These are phyloP conservation scores for Thuidium tamariscinum DNA, from an alignment of 225 moss, liverwort and hornwort genomes.

Conservation along the genomic window DNA sequence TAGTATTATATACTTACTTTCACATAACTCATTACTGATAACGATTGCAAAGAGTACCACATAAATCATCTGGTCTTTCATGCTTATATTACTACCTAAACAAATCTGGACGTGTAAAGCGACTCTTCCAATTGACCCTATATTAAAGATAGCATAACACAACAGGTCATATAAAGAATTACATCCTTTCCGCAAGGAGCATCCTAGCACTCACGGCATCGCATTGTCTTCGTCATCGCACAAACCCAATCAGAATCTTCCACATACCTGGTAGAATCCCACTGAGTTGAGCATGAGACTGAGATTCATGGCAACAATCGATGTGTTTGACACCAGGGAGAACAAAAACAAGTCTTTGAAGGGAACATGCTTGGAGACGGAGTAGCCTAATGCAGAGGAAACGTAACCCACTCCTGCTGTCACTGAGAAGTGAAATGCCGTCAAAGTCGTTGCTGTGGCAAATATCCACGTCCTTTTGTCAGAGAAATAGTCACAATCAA, in stretches of 20 bases:
- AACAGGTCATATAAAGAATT: neutral
- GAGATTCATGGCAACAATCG: slow-evolving; percentile 64
- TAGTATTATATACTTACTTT: neutral
- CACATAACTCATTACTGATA: neutral
- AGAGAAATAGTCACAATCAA: neutral
- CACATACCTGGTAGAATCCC: slow-evolving; percentile 47
- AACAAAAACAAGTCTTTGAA: slow-evolving; percentile 54
- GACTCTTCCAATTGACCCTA: neutral
- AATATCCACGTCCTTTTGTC: neutral
- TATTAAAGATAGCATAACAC: neutral
- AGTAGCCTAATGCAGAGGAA: slow-evolving; percentile 42
- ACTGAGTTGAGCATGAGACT: slow-evolving; percentile 73
- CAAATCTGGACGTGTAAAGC: neutral
- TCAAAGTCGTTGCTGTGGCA: slow-evolving; percentile 54
- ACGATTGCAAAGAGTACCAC: neutral
- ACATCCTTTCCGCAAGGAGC: neutral
- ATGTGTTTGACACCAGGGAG: slow-evolving; percentile 52
- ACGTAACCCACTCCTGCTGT: slow-evolving; percentile 53
- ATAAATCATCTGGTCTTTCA: neutral
- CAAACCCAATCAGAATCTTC: neutral
- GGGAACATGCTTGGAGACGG: slow-evolving; percentile 47
- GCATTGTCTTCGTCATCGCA: neutral
- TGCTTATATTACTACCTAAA: neutral
- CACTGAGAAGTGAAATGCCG: slow-evolving; percentile 52
- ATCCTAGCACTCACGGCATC: neutral